Evolutionary conservation across 192 early-diverging fungal genomes (phyloP).

Genomic region (Glomus cerebriforme): DNA sequence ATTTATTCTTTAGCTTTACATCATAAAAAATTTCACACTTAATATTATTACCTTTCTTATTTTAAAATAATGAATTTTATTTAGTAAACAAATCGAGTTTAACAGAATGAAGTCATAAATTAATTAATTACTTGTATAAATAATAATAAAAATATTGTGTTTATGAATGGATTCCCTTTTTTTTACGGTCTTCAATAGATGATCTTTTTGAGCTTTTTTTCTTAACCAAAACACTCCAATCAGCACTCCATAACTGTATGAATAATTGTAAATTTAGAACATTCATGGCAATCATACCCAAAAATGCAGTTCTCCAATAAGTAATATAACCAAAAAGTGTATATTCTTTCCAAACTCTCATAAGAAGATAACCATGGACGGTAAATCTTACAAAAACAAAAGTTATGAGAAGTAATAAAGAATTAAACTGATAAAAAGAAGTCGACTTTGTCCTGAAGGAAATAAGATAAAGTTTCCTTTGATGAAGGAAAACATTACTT

Average conservation of each 20-base stretch:
- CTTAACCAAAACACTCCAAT: not conserved
- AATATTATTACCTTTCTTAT: too few species aligned
- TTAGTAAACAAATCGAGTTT: too few species aligned
- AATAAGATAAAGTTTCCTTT: slow-evolving; percentile 17
- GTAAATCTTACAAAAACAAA: not conserved
- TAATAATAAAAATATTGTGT: too few species aligned
- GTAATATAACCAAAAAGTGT: not conserved
- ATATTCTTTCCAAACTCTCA: slow-evolving; percentile 16
- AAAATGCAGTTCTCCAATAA: slow-evolving; percentile 11
- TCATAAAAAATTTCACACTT: too few species aligned
- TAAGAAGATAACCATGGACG: not conserved
- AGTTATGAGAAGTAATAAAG: slow-evolving; percentile 13
- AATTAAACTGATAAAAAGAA: slow-evolving; percentile 2
- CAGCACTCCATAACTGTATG: slow-evolving; percentile 6
- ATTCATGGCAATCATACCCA: slow-evolving; percentile 10
- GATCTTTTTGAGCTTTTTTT: too few species aligned
- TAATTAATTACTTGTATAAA: too few species aligned
- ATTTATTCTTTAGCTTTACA: too few species aligned
- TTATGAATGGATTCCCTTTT: too few species aligned
- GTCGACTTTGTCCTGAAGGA: not conserved
- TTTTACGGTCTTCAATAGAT: too few species aligned
- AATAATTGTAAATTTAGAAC: slow-evolving; percentile 15
- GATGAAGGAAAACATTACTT: slow-evolving; percentile 20
- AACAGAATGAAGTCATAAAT: too few species aligned
- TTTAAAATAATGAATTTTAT: too few species aligned